A percentile compares a stretch with the other conserved stretches of the same genome.
phyloP scores from a whole-genome alignment of 441 rosid species.

The Populus hybrid region DNA sequence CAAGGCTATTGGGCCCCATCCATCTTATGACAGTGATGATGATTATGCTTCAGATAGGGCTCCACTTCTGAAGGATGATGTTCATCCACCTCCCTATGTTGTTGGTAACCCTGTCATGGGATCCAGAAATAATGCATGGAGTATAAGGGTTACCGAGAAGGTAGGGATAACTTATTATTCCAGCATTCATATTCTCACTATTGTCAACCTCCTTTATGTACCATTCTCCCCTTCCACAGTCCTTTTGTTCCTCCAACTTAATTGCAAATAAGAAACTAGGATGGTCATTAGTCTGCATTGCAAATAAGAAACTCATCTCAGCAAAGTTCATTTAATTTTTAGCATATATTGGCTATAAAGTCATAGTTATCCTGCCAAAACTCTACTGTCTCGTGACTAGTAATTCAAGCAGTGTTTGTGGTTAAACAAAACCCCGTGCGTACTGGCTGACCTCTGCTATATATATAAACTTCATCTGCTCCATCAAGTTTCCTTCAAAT shows the following conservation, averaged over 20 bases:
- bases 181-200: neutral
- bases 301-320: neutral
- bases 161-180: slow-evolving; percentile 19
- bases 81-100: slow-evolving; percentile 47
- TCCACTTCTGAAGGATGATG: slow-evolving; percentile 57
- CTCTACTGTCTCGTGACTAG: neutral
- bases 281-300: neutral
- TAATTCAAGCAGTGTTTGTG: neutral
- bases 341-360: neutral
- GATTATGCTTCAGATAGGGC: slow-evolving; percentile 50
- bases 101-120: slow-evolving; percentile 65
- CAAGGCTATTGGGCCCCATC: slow-evolving; percentile 70
- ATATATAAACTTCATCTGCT: neutral
- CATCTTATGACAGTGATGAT: slow-evolving; percentile 68
- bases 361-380: neutral
- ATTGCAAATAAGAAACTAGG: neutral
- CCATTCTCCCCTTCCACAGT: neutral
- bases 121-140: slow-evolving; percentile 49
- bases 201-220: neutral
- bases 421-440: neutral
- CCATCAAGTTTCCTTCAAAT: neutral
- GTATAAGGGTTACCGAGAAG: slow-evolving; percentile 55
- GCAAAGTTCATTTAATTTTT: neutral
- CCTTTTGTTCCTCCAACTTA: neutral
- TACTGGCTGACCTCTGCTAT: neutral